Evolutionary conservation across 2,329 filamentous ascomycete species (phyloP), one percentile per base, ranked within the genome.

Genomic region (Clathrospora elynae): DNA sequence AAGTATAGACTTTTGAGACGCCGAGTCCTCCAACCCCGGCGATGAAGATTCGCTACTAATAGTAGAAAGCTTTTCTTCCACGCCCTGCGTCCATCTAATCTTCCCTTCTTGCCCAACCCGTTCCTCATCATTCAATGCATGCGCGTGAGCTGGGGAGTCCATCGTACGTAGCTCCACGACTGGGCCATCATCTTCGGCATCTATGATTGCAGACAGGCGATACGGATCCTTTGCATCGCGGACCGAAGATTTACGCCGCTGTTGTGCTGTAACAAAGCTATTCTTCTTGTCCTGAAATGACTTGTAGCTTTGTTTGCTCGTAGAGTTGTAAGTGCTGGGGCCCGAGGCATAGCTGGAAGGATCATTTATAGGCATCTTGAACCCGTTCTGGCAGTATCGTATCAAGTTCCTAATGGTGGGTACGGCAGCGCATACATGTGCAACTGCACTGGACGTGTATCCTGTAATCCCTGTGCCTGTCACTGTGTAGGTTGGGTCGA

Each of bases 401-500:
- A 40, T 33, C 16, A 40, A 25, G 6, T 22, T 22, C n/a, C 20
- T 30, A 16, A 33, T n/a, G 3, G 36, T 40, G 28, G 36, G 36
- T 11, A 40, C 36, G 14, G 20, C 36, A 31, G 36, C 36, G 14
- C 36, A 40, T n/a, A 40, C 10, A 29, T 40, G 36, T 8, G 26
- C 36, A 32, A 40, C 26, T 17, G 28, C 36, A 29, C 36, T 40
- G 17, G 36, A 14, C 3, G 14, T 26, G 28, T 32, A 40, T 22
- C 26, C 28, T n/a, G 26, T 40, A 22, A 40, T 33, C n/a, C 28
- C 31, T 14, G 36, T 32, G 29, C 20, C 36, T 12, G 28, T 29
- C 9, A 40, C 20, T n/a, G 36, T 40, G n/a, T 40, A 40, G n/a
- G 36, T 40, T 16, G 29, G 28, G 20, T 40, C 36, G 29, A 14